Percentiles rank a stretch among this genome's conserved stretches.
These are phyloP conservation scores for Sungouiella thailandica DNA, from an alignment of 805 yeast species.

Conservation along the genomic window DNA sequence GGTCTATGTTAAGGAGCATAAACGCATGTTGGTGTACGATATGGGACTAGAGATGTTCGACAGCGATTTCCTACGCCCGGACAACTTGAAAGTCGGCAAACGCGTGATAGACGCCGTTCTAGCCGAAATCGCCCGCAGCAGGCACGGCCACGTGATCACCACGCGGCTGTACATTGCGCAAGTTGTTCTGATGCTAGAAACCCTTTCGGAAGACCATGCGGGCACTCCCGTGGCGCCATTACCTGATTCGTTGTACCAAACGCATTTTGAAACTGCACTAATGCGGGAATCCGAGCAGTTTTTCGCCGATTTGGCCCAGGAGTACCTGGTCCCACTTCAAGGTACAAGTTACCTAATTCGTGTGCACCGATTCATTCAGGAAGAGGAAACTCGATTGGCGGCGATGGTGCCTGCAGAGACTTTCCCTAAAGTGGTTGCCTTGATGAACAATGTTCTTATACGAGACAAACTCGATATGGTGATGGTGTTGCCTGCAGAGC, in stretches of 20 bases:
- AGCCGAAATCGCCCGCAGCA: constrained; percentile 49
- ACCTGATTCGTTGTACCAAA: constrained; percentile 59
- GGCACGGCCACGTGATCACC: constrained; percentile 50
- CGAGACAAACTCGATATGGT: constrained; percentile 53
- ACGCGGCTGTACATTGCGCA: constrained; percentile 58
- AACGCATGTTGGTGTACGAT: constrained; percentile 63
- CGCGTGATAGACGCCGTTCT: constrained; percentile 46
- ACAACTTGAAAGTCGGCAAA: constrained; percentile 47
- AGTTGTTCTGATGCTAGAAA: constrained; percentile 65
- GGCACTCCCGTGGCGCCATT: constrained; percentile 18
- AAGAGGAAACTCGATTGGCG: constrained; percentile 55
- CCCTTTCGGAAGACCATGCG: constrained; percentile 39
- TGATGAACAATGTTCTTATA: constrained; percentile 58
- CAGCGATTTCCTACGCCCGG: constrained; percentile 49
- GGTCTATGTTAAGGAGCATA: constrained; percentile 70
- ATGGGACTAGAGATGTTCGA: constrained; percentile 67
- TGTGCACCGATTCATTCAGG: constrained; percentile 48
- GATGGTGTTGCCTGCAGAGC: constrained; percentile 39
- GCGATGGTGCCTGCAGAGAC: constrained; percentile 49
- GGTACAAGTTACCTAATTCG: constrained; percentile 55
- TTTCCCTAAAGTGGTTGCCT: constrained; percentile 45
- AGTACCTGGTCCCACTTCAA: constrained; percentile 33
- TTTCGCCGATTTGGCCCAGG: constrained; percentile 45
- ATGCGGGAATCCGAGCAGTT: constrained; percentile 50
- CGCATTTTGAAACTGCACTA: constrained; percentile 62